These are phyloP conservation scores for Calonectria leucothoes DNA, from an alignment of 2,329 filamentous ascomycete species.

Conservation along the genomic window DNA sequence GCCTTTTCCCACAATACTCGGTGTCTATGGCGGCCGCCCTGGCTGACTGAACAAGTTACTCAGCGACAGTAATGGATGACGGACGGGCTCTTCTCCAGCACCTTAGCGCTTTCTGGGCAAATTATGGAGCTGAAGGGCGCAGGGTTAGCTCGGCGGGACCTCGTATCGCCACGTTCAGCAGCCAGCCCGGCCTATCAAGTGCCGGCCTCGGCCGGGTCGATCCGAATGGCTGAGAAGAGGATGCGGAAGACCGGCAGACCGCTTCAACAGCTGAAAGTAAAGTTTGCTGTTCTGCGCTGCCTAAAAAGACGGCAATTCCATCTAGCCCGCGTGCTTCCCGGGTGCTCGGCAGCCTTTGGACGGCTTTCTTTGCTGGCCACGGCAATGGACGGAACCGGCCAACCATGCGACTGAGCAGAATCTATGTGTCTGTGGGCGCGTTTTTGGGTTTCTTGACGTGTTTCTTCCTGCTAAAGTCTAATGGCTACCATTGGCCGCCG, in stretches of 20 bases:
- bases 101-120: neutral
- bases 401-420: neutral
- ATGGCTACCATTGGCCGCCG: neutral
- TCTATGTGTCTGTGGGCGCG: neutral
- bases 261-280: neutral
- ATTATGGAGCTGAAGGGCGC: neutral
- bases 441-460: neutral
- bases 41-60: neutral
- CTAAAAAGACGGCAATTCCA: too few relatives aligned
- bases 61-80: constrained; percentile 9
- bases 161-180: neutral
- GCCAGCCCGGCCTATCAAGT: neutral
- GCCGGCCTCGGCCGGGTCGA: neutral
- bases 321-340: neutral
- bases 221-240: neutral
- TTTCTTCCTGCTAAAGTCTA: neutral
- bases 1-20: neutral
- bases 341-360: neutral
- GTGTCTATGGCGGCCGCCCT: neutral
- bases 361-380: neutral
- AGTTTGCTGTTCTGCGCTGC: neutral
- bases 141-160: neutral
- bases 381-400: neutral
- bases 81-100: neutral
- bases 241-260: neutral